Percentiles rank a stretch among this genome's conserved stretches.
These are phyloP conservation scores for Xenoacremonium recifei DNA, from an alignment of 2,329 filamentous ascomycete species.

Conservation along the genomic window DNA sequence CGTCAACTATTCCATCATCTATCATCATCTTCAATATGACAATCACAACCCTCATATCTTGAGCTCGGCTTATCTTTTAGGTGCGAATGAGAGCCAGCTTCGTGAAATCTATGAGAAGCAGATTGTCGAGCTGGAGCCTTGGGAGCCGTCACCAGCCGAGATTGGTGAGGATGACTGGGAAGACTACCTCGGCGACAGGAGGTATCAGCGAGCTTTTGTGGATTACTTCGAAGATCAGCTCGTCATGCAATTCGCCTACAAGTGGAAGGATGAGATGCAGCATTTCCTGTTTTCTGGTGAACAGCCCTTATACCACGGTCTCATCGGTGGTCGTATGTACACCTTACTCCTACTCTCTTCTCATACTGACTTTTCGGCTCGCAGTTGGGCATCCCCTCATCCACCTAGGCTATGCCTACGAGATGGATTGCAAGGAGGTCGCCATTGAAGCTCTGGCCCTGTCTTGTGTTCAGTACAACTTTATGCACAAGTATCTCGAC, in stretches of 20 bases:
- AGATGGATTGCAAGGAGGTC: slow-evolving; percentile 80
- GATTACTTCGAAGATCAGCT: slow-evolving; percentile 96
- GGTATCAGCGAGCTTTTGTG: slow-evolving; percentile 85
- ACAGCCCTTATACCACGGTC: slow-evolving; percentile 75
- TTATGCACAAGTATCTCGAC: slow-evolving; percentile 67
- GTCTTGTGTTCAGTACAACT: slow-evolving; percentile 56
- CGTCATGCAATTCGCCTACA: slow-evolving; percentile 68
- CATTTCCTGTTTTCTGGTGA: slow-evolving; percentile 75
- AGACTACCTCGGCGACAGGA: slow-evolving; percentile 74
- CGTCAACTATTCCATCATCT: slow-evolving; percentile 81
- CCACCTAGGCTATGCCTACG: slow-evolving; percentile 90
- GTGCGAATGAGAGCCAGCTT: slow-evolving; percentile 70
- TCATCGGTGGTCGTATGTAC: slow-evolving; percentile 72
- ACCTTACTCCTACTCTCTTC: slow-evolving; percentile 13
- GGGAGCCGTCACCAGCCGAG: slow-evolving; percentile 82
- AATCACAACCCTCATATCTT: slow-evolving; percentile 85
- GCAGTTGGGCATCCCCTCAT: slow-evolving; percentile 89
- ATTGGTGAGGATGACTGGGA: slow-evolving; percentile 83
- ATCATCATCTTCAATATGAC: slow-evolving; percentile 70
- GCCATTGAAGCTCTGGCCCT: slow-evolving; percentile 85
- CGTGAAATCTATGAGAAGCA: slow-evolving; percentile 80
- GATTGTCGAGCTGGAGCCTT: slow-evolving; percentile 69
- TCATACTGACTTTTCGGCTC: too few species aligned
- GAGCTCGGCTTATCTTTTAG: slow-evolving; percentile 81
- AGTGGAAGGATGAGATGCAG: slow-evolving; percentile 77